These are phyloP conservation scores for Ophiocordyceps camponoti-floridani DNA, from an alignment of 2,329 filamentous ascomycete genomes.

Conservation along the genomic window DNA sequence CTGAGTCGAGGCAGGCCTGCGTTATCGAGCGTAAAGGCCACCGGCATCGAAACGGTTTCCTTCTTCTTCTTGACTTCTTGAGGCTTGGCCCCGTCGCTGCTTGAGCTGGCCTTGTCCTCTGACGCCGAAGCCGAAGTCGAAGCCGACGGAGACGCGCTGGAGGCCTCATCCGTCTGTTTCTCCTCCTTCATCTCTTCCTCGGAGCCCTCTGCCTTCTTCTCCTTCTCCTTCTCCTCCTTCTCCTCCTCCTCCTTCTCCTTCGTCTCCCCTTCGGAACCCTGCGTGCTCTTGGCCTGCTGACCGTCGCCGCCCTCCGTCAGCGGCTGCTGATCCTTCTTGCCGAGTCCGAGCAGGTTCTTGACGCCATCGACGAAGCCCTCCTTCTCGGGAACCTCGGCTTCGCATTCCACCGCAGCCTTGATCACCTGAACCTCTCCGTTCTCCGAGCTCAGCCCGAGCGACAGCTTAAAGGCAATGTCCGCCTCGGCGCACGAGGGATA, in stretches of 20 bases:
- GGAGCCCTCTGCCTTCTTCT: constrained; percentile 3
- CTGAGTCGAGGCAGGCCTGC: constrained; percentile 29
- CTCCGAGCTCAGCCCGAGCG: constrained; percentile 50
- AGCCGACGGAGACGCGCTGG: not conserved
- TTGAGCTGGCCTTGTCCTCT: constrained; percentile 10
- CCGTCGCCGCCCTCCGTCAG: constrained; percentile 46
- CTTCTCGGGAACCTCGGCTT: constrained; percentile 55
- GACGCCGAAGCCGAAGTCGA: not conserved
- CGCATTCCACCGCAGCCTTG: constrained; percentile 67
- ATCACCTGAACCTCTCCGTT: constrained; percentile 67
- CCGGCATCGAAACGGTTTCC: constrained; percentile 35
- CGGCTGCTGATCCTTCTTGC: constrained; percentile 65
- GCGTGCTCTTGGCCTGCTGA: constrained; percentile 11
- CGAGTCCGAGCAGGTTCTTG: constrained; percentile 91
- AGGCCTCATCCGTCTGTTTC: constrained; percentile 17
- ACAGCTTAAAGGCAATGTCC: constrained; percentile 67
- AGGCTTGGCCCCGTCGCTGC: constrained; percentile 26
- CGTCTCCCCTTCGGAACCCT: constrained; percentile 16
- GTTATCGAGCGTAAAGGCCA: constrained; percentile 30
- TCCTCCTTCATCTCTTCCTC: constrained; percentile 14
- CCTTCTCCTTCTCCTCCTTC: constrained; percentile 4
- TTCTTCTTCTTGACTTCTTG: constrained; percentile 34
- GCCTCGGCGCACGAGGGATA: constrained; percentile 54
- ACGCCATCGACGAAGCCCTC: constrained; percentile 80
- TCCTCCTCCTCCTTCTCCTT: constrained; percentile 12